phyloP scores from a whole-genome alignment of 306 rosid genomes.

The Castanea sativa region DNA sequence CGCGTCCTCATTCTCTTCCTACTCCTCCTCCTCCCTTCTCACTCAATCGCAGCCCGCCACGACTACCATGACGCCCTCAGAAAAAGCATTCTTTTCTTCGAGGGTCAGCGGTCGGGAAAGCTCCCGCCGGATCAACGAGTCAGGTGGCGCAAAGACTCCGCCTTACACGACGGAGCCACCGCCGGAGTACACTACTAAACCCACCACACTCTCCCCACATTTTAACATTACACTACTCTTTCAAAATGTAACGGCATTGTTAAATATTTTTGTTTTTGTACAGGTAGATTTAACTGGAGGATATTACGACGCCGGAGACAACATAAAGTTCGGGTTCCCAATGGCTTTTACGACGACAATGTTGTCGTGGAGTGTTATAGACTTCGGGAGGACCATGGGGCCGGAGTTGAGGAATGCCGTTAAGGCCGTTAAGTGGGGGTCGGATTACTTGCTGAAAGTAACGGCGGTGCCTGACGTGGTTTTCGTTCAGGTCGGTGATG shows the following conservation, averaged over 20 bases:
- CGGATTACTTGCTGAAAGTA: slow-evolving; percentile 79
- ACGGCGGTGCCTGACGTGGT: slow-evolving; percentile 74
- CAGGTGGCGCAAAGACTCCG: slow-evolving; percentile 90
- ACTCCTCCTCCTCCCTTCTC: slow-evolving; percentile 37
- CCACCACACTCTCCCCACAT: not conserved
- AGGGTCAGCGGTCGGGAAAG: slow-evolving; percentile 97
- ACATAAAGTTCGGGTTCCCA: slow-evolving; percentile 92
- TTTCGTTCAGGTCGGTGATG: slow-evolving; percentile 85
- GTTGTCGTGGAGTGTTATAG: slow-evolving; percentile 89
- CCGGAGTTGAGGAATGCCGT: slow-evolving; percentile 68
- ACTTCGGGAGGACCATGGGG: slow-evolving; percentile 80
- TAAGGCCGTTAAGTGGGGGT: slow-evolving; percentile 72
- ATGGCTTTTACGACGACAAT: slow-evolving; percentile 93
- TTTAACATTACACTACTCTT: not conserved
- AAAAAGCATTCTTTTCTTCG: slow-evolving; percentile 93
- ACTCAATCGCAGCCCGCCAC: slow-evolving; percentile 36
- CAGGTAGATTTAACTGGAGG: slow-evolving; percentile 92
- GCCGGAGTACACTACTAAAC: slow-evolving; percentile 49
- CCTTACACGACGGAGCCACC: slow-evolving; percentile 73
- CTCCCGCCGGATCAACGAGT: slow-evolving; percentile 86
- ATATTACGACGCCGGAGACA: slow-evolving; percentile 97
- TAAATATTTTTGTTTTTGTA: not conserved
- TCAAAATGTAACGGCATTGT: not conserved
- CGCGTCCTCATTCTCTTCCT: slow-evolving; percentile 26
- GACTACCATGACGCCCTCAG: slow-evolving; percentile 80